A percentile compares a stretch with the other conserved stretches of the same genome.
phyloP scores from a whole-genome alignment of 768 basidiomycete genomes.

The Tulasnella sp. region DNA sequence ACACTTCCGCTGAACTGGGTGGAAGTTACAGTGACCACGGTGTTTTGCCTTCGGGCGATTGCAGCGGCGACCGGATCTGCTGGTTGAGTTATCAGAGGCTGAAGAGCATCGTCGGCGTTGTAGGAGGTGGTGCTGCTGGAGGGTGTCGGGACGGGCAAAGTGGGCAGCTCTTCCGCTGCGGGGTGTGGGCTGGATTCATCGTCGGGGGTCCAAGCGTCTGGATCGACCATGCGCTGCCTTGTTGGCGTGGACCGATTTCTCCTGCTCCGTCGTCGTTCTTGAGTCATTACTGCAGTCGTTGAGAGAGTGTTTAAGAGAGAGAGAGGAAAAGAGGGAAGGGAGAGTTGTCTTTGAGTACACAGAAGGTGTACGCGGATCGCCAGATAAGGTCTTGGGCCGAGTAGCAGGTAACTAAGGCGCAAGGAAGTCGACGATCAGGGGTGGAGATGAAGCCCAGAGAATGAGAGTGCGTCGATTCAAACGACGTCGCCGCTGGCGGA shows the following conservation, averaged over 20 bases:
- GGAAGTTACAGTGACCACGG: neutral
- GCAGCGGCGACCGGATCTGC: neutral
- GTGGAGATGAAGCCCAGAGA: neutral
- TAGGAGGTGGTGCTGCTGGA: neutral
- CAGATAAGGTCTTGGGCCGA: neutral
- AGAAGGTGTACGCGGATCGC: neutral
- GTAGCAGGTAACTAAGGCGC: conserved; percentile 1
- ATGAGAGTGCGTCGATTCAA: neutral
- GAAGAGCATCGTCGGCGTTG: neutral
- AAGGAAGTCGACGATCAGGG: conserved; percentile 3
- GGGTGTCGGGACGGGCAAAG: neutral
- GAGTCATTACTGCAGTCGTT: neutral
- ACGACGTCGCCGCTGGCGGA: neutral
- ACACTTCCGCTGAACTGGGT: neutral
- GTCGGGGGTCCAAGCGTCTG: neutral
- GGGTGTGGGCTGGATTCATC: neutral
- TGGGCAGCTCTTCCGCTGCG: neutral
- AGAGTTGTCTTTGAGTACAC: neutral
- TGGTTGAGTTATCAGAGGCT: neutral
- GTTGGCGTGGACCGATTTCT: neutral
- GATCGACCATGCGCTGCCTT: neutral
- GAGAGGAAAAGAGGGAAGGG: neutral
- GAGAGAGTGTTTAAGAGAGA: neutral
- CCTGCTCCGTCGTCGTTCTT: neutral
- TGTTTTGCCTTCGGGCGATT: neutral